Evolutionary conservation across 805 yeast genomes (phyloP).

Genomic region (Metschnikowia chrysomelidarum): DNA sequence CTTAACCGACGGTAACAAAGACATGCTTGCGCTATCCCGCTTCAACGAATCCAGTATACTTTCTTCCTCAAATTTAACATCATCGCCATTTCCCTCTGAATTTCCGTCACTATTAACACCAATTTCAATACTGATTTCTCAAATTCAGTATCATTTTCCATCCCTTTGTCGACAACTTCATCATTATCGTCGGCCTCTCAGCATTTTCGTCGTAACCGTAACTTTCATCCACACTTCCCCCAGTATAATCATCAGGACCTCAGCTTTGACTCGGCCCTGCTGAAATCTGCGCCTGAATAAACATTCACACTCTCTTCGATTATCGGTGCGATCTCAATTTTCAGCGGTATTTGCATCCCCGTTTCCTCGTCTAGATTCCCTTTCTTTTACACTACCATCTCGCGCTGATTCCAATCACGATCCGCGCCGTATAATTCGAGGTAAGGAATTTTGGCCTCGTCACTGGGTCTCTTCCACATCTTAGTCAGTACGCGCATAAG

Average conservation of each 20-base stretch:
- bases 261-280: background rate
- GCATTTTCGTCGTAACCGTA: slow-evolving; percentile 2
- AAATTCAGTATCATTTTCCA: slow-evolving; percentile 1
- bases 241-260: slow-evolving; percentile 1
- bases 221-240: slow-evolving; percentile 1
- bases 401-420: slow-evolving; percentile 67
- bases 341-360: background rate
- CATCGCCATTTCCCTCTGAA: background rate
- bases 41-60: too few relatives aligned
- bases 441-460: slow-evolving; percentile 69
- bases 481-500: slow-evolving; percentile 78
- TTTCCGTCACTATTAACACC: background rate
- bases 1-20: background rate
- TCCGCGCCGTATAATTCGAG: slow-evolving; percentile 76
- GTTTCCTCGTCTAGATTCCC: slow-evolving; percentile 7
- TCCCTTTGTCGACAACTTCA: slow-evolving; percentile 4
- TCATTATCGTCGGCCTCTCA: slow-evolving; percentile 4
- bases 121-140: slow-evolving; percentile 1
- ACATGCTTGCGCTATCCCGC: too few relatives aligned
- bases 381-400: slow-evolving; percentile 55
- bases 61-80: background rate
- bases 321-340: too few relatives aligned
- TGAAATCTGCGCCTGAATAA: background rate
- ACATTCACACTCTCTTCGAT: background rate
- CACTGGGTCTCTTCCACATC: slow-evolving; percentile 75